Evolutionary conservation across 192 early-diverging fungal genomes (phyloP).

Genomic region (Umbelopsis sp.): DNA sequence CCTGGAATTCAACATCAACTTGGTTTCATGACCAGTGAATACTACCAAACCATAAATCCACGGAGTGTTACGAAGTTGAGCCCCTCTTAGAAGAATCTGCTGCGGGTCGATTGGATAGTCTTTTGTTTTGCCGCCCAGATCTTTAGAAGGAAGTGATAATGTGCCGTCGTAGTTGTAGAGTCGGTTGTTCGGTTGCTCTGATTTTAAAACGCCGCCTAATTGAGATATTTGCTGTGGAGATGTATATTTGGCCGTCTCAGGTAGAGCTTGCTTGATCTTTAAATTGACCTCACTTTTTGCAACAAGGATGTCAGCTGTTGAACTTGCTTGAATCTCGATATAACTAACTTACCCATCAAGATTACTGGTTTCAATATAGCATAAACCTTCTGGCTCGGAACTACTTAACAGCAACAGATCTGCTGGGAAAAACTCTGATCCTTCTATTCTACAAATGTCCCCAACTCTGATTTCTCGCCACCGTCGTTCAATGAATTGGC

Average conservation of each 20-base stretch:
- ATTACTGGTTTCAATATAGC: constrained; percentile 98
- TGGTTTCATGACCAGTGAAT: constrained; percentile 97
- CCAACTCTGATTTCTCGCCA: constrained; percentile 89
- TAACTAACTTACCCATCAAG: constrained; percentile 77
- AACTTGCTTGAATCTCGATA: too few species aligned
- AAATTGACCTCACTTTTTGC: constrained; percentile 88
- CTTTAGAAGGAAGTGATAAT: constrained; percentile 52
- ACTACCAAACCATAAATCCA: constrained; percentile 95
- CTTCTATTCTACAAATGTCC: constrained; percentile 90
- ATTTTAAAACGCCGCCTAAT: constrained; percentile 77
- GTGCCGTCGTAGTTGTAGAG: constrained; percentile 96
- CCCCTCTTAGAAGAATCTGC: constrained; percentile 92
- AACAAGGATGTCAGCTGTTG: neutral
- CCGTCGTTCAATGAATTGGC: constrained; percentile 70
- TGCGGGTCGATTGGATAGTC: constrained; percentile 88
- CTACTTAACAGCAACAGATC: constrained; percentile 91
- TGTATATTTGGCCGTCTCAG: constrained; percentile 78
- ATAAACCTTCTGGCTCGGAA: constrained; percentile 93
- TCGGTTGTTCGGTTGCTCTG: constrained; percentile 93
- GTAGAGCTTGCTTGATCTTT: constrained; percentile 93
- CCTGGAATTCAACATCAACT: constrained; percentile 95
- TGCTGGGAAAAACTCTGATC: constrained; percentile 87
- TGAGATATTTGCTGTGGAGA: constrained; percentile 69
- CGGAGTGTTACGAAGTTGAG: constrained; percentile 89
- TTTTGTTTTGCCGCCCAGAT: constrained; percentile 47